phyloP scores from a whole-genome alignment of 257 asterid genomes.

The Ehretia macrophylla region DNA sequence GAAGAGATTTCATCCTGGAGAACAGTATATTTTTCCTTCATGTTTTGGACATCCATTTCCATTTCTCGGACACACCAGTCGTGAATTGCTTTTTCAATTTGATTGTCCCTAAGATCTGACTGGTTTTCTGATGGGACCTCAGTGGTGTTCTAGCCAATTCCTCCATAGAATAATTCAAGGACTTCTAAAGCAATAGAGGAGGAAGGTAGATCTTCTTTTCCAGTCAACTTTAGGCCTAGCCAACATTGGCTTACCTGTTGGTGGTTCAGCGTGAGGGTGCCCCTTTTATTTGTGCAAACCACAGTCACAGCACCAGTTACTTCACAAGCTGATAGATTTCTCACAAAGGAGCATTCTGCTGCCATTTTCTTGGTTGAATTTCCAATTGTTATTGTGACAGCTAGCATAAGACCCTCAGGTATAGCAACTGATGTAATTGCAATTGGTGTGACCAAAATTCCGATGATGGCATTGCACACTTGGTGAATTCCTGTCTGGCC shows the following conservation, averaged over 20 bases:
- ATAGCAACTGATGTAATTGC: slow-evolving; percentile 58
- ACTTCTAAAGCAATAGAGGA: slow-evolving; percentile 20
- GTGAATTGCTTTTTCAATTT: slow-evolving; percentile 46
- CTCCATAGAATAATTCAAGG: slow-evolving; percentile 35
- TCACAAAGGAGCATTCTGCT: slow-evolving; percentile 53
- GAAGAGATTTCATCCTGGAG: slow-evolving; percentile 37
- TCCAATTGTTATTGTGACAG: slow-evolving; percentile 53
- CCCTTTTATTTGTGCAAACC: slow-evolving; percentile 61
- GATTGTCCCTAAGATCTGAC: slow-evolving; percentile 37
- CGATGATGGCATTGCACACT: slow-evolving; percentile 37
- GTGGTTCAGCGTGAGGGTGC: slow-evolving; percentile 43
- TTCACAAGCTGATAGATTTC: slow-evolving; percentile 66
- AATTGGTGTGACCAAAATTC: slow-evolving; percentile 45
- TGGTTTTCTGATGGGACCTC: slow-evolving; percentile 25
- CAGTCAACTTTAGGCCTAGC: slow-evolving; percentile 25
- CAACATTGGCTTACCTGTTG: slow-evolving; percentile 43
- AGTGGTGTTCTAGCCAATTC: slow-evolving; percentile 36
- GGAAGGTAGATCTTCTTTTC: slow-evolving; percentile 5
- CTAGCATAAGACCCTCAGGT: slow-evolving; percentile 67
- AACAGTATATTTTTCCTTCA: slow-evolving; percentile 29
- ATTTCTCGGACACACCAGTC: slow-evolving; percentile 43
- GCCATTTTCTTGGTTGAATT: slow-evolving; percentile 58
- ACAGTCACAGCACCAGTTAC: slow-evolving; percentile 65
- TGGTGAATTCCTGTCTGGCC: slow-evolving; percentile 27
- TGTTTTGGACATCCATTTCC: slow-evolving; percentile 27